Base-by-base conservation (phyloP, 805 yeast genomes). In the Kregervanrija delftensis region DNA sequence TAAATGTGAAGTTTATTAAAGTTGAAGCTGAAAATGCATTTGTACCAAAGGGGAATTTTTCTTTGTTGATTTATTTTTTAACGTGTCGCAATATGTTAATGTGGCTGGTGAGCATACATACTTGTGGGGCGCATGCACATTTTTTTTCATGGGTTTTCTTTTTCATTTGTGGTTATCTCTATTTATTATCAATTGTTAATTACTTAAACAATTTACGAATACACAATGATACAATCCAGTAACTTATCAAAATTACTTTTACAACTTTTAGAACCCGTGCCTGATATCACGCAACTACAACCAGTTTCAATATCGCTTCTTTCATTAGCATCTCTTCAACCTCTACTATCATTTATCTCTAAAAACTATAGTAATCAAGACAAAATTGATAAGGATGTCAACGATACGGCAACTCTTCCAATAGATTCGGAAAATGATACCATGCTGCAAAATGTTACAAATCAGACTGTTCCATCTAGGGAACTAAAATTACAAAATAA, bases 251-350 rank as follows among this genome's bases (percentile, higher is more conserved):
- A 45, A 5, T 49, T 65, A 3, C 51, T 65, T 30, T 46, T 56
- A 5, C 64, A 61, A 48, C 53, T 54, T 4, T 46, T 64, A 11
- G 49, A 46, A 6, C 60, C 65, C 4, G 49, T 51, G 8, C 58
- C 60, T 1, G 54, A 50, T 28, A 38, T 63, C 11, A 53, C 65
- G 1, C 34, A 41, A 1, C 37, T 53, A 3, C 44, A 46, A 8
- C 68, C 70, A 3, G 40, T 56, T 2, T 56, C 65, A 4, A 52
- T 60, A 2, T 60, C 68, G 8, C 50, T 66, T 4, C 46, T 66
- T 3, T 59, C 70, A 1, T 35, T 50, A 2, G 37, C 49, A 4
- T 36, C 49, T 5, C 61, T 57, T 9, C 62, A 60, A 39, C 64
- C 66, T 0, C 49, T 65, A 28, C 54, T 63, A 5, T 59, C 67